Conservation (phyloP, 805 yeast genomes). For the Candida sithepensis region DNA sequence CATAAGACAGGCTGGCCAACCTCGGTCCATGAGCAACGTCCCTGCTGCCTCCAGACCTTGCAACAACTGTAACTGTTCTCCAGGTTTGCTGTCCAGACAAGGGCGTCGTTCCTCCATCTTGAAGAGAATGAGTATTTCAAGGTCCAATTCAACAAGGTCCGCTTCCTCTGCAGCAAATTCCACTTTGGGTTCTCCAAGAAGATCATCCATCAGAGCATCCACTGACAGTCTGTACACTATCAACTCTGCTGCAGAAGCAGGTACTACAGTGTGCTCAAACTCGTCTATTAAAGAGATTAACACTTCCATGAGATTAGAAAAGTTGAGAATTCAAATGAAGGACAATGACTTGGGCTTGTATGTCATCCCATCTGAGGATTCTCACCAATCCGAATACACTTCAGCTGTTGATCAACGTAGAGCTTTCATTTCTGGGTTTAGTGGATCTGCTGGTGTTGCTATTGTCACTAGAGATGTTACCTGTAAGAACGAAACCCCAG, state of each 20-base stretch:
- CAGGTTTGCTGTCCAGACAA: constrained; percentile 70
- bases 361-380: constrained; percentile 56
- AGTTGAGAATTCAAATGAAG: constrained; percentile 63
- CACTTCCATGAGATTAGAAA: constrained; percentile 55
- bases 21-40: background rate
- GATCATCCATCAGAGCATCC: constrained; percentile 16
- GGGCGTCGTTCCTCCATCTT: constrained; percentile 53
- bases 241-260: constrained; percentile 20
- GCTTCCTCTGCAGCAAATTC: constrained; percentile 24
- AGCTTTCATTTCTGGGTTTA: constrained; percentile 55
- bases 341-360: constrained; percentile 62
- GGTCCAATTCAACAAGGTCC: constrained; percentile 15
- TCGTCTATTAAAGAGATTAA: constrained; percentile 41
- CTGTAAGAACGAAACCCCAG: constrained; percentile 49
- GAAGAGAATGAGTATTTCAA: constrained; percentile 27
- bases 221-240: constrained; percentile 13
- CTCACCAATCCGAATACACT: constrained; percentile 62
- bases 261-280: constrained; percentile 17
- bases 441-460: constrained; percentile 62
- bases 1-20: background rate
- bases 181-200: constrained; percentile 35
- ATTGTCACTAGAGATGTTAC: constrained; percentile 51
- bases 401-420: constrained; percentile 51
- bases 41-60: constrained; percentile 43
- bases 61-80: constrained; percentile 78